Percentiles rank a stretch among this genome's conserved stretches.
phyloP scores from a whole-genome alignment of 1,284 basidiomycete genomes.

The Malassezia pachydermatis region DNA sequence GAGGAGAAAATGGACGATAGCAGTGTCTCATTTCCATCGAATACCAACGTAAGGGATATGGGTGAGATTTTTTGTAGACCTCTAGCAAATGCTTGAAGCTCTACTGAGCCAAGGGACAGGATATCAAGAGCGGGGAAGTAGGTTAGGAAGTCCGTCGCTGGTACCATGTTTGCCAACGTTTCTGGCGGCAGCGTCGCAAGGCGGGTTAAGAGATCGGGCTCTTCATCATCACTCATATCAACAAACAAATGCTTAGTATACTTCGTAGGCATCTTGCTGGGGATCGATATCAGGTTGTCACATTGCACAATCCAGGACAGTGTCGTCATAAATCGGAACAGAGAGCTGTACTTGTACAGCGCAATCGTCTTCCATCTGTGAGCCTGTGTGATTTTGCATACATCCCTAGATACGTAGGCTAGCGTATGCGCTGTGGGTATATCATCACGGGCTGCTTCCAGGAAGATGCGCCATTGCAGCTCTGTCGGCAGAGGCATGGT shows the following conservation, averaged over 20 bases:
- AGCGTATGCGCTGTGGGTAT: constrained; percentile 21
- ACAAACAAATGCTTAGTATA: constrained; percentile 22
- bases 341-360: constrained; percentile 1
- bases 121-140: background rate
- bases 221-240: constrained; percentile 12
- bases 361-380: constrained; percentile 27
- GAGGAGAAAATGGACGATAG: constrained; percentile 8
- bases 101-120: constrained; percentile 12
- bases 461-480: constrained; percentile 1
- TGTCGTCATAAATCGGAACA: constrained; percentile 13
- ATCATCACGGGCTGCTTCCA: constrained; percentile 6
- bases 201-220: constrained; percentile 3
- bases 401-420: constrained; percentile 24
- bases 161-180: background rate
- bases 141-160: background rate
- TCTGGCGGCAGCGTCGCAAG: background rate
- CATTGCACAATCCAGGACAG: background rate
- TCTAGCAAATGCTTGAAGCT: constrained; percentile 19
- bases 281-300: background rate
- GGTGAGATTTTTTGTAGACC: background rate
- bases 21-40: background rate
- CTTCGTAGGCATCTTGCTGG: background rate
- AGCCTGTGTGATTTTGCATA: constrained; percentile 21
- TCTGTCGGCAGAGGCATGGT: constrained; percentile 11
- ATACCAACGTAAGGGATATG: background rate